Evolutionary conservation across 495 filamentous ascomycete genomes (phyloP), one percentile per base, ranked within the genome.

Genomic region (Saxispiralis lemnorum): DNA sequence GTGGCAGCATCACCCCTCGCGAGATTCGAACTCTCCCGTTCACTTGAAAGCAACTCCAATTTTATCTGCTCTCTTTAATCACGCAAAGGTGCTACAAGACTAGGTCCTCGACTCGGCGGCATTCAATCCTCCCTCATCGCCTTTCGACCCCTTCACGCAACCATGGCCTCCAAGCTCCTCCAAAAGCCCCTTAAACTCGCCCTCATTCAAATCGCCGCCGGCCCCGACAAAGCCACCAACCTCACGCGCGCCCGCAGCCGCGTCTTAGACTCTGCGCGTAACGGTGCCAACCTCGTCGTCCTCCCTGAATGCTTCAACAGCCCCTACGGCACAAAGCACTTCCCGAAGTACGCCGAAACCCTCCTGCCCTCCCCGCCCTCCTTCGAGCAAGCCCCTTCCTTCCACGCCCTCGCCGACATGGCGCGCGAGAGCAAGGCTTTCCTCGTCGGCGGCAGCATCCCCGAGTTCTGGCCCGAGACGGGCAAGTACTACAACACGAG

Each of bases 281-380:
- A 40, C 30, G 88, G 86, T 46, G 87, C 89, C 35, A 68, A 76
- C 49, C 72, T 86, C 46, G 67, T 84, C 44, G 79, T 74, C 16
- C 63, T 78, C 19, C 75, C 73, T 14, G 87, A 95, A 66, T 95
- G 87, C 70, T 95, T 95, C 75, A 95, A 95, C 69, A 86, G 79
- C 11, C 87, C 87, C n/a, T 94, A 94, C 65, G 87, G 87, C 49
- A 83, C 76, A 45, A 72, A 84, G 53, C 82, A 76, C 68, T 96
- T 97, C 66, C 81, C 86, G 20, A 72, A 77, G 44, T 95, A 95
- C 57, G 86, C 89, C 50, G 89, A 97, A 59, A 76, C 72, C 0
- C 75, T 96, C 2, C 75, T 83, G 7, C 81, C 83, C 1, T 80
- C 77, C 0, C 82, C 84, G 5, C 83, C 83, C 0, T 68, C 81